These are phyloP conservation scores for Boletus tomentosulus DNA, from an alignment of 768 basidiomycete genomes.

Conservation along the genomic window DNA sequence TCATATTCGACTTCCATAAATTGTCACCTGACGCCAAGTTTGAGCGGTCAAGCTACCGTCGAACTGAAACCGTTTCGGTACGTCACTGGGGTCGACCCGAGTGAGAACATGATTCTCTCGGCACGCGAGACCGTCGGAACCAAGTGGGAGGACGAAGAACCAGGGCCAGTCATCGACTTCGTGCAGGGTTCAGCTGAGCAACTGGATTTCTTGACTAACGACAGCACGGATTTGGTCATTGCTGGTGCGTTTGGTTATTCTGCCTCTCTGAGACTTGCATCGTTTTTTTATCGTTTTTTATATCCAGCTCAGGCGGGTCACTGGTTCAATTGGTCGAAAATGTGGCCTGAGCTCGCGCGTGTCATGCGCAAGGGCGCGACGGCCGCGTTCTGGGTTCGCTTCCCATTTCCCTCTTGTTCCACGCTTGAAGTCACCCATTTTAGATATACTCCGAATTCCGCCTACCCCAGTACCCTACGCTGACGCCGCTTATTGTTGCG, in stretches of 20 bases:
- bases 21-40: conserved; percentile 31
- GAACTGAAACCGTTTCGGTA: conserved; percentile 44
- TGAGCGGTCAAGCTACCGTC: conserved; percentile 63
- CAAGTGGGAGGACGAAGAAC: background rate
- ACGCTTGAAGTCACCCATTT: background rate
- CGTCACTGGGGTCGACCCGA: conserved; percentile 76
- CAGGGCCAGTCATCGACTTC: background rate
- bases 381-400: background rate
- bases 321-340: conserved; percentile 10
- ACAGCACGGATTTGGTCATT: background rate
- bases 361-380: background rate
- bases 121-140: conserved; percentile 33
- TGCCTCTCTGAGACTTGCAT: background rate
- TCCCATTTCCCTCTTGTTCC: too few species aligned
- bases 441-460: background rate
- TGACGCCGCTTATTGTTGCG: background rate
- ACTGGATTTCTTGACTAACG: background rate
- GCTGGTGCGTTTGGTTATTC: background rate
- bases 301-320: background rate
- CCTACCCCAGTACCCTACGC: background rate
- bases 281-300: too few species aligned
- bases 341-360: background rate
- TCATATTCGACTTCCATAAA: conserved; percentile 15
- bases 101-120: conserved; percentile 60
- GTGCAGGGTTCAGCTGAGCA: background rate